These are phyloP conservation scores for Corrigiola litoralis DNA, from an alignment of 179 eudicot species.

Conservation along the genomic window DNA sequence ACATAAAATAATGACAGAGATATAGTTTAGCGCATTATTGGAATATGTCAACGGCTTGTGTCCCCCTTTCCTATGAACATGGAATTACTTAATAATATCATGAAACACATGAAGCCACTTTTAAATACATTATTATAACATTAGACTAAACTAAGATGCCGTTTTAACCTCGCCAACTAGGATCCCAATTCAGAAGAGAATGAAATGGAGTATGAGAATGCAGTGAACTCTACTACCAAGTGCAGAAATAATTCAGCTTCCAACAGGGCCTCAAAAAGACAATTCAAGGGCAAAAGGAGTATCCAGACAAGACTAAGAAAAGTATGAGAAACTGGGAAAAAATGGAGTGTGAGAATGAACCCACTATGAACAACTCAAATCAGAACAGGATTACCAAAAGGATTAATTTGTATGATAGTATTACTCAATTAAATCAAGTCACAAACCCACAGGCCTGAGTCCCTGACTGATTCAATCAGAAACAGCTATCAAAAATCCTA, in stretches of 20 bases:
- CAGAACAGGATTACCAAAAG: constrained; percentile 1
- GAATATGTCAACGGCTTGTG: constrained; percentile 22
- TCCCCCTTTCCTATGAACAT: constrained; percentile 13
- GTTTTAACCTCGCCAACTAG: constrained; percentile 10
- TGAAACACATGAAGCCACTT: constrained; percentile 22
- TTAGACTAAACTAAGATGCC: constrained; percentile 3
- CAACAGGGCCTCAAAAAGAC: constrained; percentile 20
- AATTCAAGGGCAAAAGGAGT: constrained; percentile 4
- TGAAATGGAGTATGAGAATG: constrained; percentile 10
- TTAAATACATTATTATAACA: constrained; percentile 2
- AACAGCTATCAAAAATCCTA: background rate
- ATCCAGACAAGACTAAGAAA: constrained; percentile 8
- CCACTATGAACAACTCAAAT: constrained; percentile 24
- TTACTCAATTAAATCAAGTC: constrained; percentile 17
- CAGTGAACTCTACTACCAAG: constrained; percentile 5
- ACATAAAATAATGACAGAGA: constrained; percentile 15
- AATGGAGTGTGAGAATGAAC: constrained; percentile 34
- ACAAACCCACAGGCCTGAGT: too few species aligned
- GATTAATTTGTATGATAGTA: constrained; percentile 20
- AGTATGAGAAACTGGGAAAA: constrained; percentile 13
- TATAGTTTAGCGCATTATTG: constrained; percentile 24
- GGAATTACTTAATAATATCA: constrained; percentile 21
- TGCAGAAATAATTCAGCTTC: constrained; percentile 21
- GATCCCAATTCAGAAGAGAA: constrained; percentile 13
- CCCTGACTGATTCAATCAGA: background rate